Conservation (phyloP, 73 alveolate genomes). For the Symbiodinium natans region DNA sequence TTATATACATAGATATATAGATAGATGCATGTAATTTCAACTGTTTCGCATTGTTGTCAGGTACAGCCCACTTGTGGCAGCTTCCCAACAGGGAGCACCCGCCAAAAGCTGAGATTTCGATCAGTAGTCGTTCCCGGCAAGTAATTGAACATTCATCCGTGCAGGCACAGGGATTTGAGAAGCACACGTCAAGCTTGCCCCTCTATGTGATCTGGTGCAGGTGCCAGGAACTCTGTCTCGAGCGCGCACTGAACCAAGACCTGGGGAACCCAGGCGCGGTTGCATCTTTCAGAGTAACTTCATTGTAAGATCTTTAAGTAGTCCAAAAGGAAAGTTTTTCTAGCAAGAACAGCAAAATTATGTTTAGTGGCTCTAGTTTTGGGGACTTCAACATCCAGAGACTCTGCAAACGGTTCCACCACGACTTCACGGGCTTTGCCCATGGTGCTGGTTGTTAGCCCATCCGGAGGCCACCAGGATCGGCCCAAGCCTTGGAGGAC, state of each 20-base stretch:
- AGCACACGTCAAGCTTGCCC: no score
- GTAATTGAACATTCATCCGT: no score
- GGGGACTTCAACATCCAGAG: no score
- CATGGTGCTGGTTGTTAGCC: background rate
- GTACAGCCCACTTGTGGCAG: background rate
- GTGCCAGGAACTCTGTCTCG: background rate
- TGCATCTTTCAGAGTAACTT: no score
- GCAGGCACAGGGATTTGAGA: no score
- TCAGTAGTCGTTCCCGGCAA: no score
- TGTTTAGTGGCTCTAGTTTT: no score
- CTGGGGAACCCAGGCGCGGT: background rate
- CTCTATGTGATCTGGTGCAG: background rate
- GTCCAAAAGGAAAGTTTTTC: no score
- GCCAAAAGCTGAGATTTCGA: background rate
- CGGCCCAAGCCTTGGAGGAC: background rate
- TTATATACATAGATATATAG: no score
- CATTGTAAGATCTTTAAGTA: no score
- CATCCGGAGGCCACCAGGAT: background rate
- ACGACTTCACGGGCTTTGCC: background rate
- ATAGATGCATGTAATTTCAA: background rate
- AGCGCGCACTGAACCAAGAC: background rate
- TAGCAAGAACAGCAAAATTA: no score
- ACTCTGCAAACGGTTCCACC: background rate
- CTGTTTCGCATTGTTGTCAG: background rate
- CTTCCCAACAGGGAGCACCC: conserved; percentile 7